Evolutionary conservation across 192 early-diverging fungal genomes (phyloP), one percentile per base, ranked within the genome.

Genomic region (Umbelopsis isabellina): DNA sequence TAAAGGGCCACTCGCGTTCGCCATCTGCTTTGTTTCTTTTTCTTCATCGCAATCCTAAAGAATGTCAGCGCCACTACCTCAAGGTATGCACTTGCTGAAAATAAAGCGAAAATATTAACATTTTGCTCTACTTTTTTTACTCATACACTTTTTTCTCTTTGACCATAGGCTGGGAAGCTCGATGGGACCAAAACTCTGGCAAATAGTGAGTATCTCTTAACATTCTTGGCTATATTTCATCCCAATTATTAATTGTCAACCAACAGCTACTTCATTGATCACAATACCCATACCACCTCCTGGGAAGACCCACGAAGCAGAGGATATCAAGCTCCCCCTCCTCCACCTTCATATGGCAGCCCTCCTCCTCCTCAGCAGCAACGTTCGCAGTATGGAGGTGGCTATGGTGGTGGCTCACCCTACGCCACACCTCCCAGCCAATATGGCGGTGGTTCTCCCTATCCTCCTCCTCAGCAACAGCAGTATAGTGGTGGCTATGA

Each of bases 231-330:
- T 53, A 27, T 45, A 23, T 41, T 55, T 7, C 13, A 35, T 10
- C 33, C n/a, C 20, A 30, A 48, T 10, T 61, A 48, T n/a, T 55
- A 18, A 61, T 6, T 2, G 0, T 22, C 3, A 23, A 16, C 4
- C 16, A 71, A 13, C 69, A 74, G 72, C 33, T 77, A 72, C 33
- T 77, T 69, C 41, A 73, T 77, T 27, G 58, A 77, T 18, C 76
- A 72, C 18, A 72, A 70, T 7, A 69, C 61, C 22, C 53, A 66
- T 64, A 49, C 33, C 18, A 77, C 76, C 16, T 68, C 66, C 21
- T 77, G 76, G 76, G 76, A 77, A 44, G 52, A 72, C 44, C 76
- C 76, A 22, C 71, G 71, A 27, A 58, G 25, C 11, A 21, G 37
- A 6, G 35, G 41, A 25, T 51, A 55, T 30, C 49, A 51, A 23